Evolutionary conservation across 148 eudicot genomes (phyloP), one percentile per base, ranked within the genome.

Genomic region (Persicaria maculosa): DNA sequence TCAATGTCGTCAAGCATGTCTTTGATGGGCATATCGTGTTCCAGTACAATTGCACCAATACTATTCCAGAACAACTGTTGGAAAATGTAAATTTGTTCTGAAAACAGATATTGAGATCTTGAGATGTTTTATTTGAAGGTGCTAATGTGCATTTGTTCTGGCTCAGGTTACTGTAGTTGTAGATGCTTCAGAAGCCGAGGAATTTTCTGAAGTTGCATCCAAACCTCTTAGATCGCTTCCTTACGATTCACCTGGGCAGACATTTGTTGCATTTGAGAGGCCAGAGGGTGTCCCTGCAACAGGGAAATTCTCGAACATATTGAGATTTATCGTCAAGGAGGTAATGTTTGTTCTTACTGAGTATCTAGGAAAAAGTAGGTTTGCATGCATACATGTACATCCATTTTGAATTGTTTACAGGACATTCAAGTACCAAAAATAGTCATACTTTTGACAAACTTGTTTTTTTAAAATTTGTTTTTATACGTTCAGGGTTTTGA

Each of bases 121-220:
- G 45, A 80, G 36, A 43, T 50, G 61, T 62, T 9, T 6, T 44
- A 72, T 15, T 44, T 46, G n/a, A 40, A 43, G 46, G 19, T 65
- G 46, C 47, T 65, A 43, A 65, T 65, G 19, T 65, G 46, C 19
- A 43, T 77, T 67, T 47, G 14, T 77, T 55, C 72, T 80, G 31
- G 76, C 6, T 40, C 81, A 95, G 99, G 97, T 92, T 68, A 77
- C 88, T 68, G 99, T 95, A 81, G 59, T 88, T 73, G 96, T 95
- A 69, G 99, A 95, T 81, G 91, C 96, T 80, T 90, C 97, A 50
- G 99, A 95, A 79, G 99, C 99, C 12, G 99, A 92, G 83, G 99
- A 95, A 71, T 95, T 95, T 75, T 71, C 82, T 78, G 99, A 95
- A 81, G 79, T 83, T 50, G 86, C 87, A 78, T 52, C 88, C 47